Conservation (phyloP, 192 early-diverging fungal species). For the Ambispora gerdemannii region DNA sequence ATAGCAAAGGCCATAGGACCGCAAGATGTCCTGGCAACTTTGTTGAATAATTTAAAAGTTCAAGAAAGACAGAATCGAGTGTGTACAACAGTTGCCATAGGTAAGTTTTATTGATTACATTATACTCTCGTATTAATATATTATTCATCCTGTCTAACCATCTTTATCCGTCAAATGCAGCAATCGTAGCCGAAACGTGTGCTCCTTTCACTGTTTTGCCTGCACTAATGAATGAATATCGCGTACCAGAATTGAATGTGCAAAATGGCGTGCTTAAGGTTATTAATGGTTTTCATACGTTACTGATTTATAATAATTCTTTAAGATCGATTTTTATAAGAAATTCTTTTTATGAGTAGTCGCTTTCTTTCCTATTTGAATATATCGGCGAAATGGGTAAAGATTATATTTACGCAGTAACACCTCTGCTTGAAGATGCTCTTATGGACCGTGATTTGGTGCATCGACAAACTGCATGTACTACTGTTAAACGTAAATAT, state of each 20-base stretch:
- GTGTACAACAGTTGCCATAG: conserved; percentile 97
- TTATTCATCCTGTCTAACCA: conserved; percentile 64
- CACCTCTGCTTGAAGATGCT: conserved; percentile 93
- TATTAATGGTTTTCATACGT: too few relatives aligned
- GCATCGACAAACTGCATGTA: conserved; percentile 95
- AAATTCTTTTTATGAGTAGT: too few relatives aligned
- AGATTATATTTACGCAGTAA: conserved; percentile 97
- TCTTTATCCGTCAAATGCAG: conserved; percentile 7
- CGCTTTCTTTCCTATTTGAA: conserved; percentile 94
- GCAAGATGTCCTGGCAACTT: conserved; percentile 96
- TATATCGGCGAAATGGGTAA: conserved; percentile 98
- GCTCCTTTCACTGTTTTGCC: conserved; percentile 97
- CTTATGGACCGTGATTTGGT: conserved; percentile 97
- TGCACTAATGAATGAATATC: conserved; percentile 99
- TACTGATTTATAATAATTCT: too few relatives aligned
- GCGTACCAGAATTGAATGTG: conserved; percentile 98
- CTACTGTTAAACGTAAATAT: conserved; percentile 76
- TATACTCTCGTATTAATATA: background rate
- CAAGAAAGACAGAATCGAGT: conserved; percentile 99
- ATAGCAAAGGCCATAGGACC: conserved; percentile 99
- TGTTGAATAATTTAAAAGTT: conserved; percentile 97
- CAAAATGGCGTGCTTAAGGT: conserved; percentile 96
- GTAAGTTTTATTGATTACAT: background rate
- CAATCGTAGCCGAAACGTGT: conserved; percentile 84
- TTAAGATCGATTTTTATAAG: too few relatives aligned